Percentiles rank a stretch among this genome's conserved stretches.
Evolutionary conservation across 768 basidiomycete genomes (phyloP).

Genomic region (Leccinum subtestaceum): DNA sequence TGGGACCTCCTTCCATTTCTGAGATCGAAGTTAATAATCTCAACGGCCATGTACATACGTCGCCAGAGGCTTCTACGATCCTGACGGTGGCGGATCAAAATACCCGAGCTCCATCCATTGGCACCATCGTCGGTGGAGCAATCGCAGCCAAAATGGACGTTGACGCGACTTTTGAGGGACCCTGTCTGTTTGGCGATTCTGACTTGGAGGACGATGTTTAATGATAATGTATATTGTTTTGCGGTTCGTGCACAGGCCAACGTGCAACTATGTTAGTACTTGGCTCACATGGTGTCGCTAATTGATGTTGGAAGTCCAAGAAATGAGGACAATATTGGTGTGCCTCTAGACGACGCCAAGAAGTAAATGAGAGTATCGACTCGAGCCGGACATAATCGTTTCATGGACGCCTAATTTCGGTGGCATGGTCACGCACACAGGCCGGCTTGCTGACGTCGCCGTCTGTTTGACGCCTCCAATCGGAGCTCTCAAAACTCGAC

Average conservation of each 20-base stretch:
- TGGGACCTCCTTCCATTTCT: neutral
- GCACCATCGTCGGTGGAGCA: neutral
- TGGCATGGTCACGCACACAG: neutral
- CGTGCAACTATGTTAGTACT: neutral
- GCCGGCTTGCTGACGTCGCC: too few species aligned
- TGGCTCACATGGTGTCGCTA: neutral
- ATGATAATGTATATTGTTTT: neutral
- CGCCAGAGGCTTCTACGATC: neutral
- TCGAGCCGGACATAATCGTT: neutral
- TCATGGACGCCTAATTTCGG: neutral
- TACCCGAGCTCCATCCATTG: neutral
- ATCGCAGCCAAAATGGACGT: neutral
- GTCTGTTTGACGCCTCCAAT: too few species aligned
- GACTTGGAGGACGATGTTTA: constrained; percentile 26
- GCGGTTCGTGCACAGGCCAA: neutral
- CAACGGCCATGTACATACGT: neutral
- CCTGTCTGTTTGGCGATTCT: constrained; percentile 31
- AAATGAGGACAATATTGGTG: neutral
- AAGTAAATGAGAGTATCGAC: neutral
- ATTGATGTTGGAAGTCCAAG: neutral
- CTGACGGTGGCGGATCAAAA: neutral
- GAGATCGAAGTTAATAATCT: neutral
- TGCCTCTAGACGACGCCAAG: neutral
- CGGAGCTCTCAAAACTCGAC: too few species aligned
- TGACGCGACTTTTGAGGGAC: constrained; percentile 20